These are phyloP conservation scores for Kwoniella sp. DNA, from an alignment of 768 basidiomycete species.

Conservation along the genomic window DNA sequence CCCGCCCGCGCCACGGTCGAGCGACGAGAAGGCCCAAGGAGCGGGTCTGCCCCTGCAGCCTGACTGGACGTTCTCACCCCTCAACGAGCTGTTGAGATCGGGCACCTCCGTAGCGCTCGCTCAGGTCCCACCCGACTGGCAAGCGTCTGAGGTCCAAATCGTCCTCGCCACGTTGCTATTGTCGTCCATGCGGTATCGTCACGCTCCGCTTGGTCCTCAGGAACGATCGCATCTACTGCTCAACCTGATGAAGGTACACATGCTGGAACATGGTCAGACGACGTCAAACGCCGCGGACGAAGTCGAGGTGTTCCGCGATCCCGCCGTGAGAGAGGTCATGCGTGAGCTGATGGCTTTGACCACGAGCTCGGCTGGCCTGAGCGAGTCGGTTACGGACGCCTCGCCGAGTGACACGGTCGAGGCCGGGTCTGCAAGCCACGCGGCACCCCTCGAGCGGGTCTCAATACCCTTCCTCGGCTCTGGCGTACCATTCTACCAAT, in stretches of 20 bases:
- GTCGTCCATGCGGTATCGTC: conserved; percentile 50
- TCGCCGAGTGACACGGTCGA: neutral
- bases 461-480: conserved; percentile 39
- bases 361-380: neutral
- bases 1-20: conserved; percentile 35
- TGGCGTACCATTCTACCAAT: conserved; percentile 81
- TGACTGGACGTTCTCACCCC: conserved; percentile 67
- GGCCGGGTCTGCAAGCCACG: neutral
- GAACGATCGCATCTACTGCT: conserved; percentile 61
- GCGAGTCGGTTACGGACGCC: neutral
- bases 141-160: conserved; percentile 72
- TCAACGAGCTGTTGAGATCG: conserved; percentile 77
- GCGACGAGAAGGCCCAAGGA: conserved; percentile 53
- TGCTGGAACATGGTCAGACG: conserved; percentile 81
- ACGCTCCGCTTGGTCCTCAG: conserved; percentile 38
- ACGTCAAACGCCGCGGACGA: conserved; percentile 13
- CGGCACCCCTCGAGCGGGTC: conserved; percentile 18
- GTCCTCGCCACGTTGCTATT: conserved; percentile 66
- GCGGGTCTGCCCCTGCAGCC: conserved; percentile 54
- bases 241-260: conserved; percentile 86
- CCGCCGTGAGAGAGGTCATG: conserved; percentile 54
- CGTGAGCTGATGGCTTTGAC: conserved; percentile 55
- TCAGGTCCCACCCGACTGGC: conserved; percentile 65
- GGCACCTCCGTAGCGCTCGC: conserved; percentile 68
- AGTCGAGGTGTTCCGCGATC: conserved; percentile 66